Evolutionary conservation across 1,139 yeast species (phyloP).

Genomic region (Ogataea hybrid): DNA sequence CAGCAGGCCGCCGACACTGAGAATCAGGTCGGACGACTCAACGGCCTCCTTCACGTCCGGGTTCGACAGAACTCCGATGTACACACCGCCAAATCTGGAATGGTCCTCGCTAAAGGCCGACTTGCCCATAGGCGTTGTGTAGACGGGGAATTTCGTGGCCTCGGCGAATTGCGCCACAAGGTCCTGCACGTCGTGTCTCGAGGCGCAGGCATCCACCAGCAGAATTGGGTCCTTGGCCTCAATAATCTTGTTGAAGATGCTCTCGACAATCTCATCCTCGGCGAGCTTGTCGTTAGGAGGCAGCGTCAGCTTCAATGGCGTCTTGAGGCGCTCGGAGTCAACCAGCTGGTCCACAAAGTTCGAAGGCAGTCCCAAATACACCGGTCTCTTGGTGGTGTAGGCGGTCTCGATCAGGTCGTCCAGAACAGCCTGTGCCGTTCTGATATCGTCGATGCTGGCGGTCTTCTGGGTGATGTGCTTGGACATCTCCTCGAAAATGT

Average conservation of each 20-base stretch:
- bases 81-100: slow-evolving; percentile 81
- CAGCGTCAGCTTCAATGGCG: slow-evolving; percentile 62
- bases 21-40: slow-evolving; percentile 71
- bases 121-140: slow-evolving; percentile 91
- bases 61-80: slow-evolving; percentile 74
- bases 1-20: slow-evolving; percentile 78
- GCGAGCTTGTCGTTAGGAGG: slow-evolving; percentile 66
- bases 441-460: slow-evolving; percentile 58
- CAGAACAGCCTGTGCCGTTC: slow-evolving; percentile 63
- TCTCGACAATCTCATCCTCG: slow-evolving; percentile 67
- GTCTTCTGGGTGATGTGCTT: slow-evolving; percentile 66
- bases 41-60: slow-evolving; percentile 77
- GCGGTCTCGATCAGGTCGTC: slow-evolving; percentile 77
- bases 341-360: slow-evolving; percentile 70
- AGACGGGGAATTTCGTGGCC: slow-evolving; percentile 76
- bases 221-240: slow-evolving; percentile 68
- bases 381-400: slow-evolving; percentile 73
- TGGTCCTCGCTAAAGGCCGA: slow-evolving; percentile 72
- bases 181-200: slow-evolving; percentile 65
- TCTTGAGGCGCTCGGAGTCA: slow-evolving; percentile 52
- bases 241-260: slow-evolving; percentile 50
- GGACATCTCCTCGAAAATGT: slow-evolving; percentile 75
- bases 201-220: slow-evolving; percentile 84
- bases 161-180: slow-evolving; percentile 66
- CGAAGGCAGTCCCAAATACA: slow-evolving; percentile 79